A percentile compares a stretch with the other conserved stretches of the same genome.
Conservation (phyloP, 1,284 basidiomycete genomes). For the Ganoderma resinaceum region DNA sequence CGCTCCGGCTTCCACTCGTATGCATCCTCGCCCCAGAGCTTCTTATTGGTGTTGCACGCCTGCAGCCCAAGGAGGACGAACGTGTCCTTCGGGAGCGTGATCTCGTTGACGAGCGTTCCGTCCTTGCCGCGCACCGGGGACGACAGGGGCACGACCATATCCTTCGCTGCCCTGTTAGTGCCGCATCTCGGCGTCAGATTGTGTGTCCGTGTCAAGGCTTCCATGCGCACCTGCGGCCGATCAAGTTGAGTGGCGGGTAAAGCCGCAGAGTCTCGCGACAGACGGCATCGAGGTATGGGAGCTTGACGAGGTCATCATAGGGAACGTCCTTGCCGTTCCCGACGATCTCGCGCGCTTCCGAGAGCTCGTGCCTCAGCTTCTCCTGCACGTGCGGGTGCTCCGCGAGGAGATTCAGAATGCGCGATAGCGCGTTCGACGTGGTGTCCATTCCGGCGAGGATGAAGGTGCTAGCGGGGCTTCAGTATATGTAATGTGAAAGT, state of each 20-base stretch:
- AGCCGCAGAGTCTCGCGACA: constrained; percentile 40
- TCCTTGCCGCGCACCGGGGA: constrained; percentile 29
- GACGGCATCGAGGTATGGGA: constrained; percentile 44
- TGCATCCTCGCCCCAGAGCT: constrained; percentile 33
- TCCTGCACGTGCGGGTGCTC: constrained; percentile 18
- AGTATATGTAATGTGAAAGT: too few relatives aligned
- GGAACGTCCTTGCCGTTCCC: constrained; percentile 29
- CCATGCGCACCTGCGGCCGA: neutral
- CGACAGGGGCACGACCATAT: constrained; percentile 34
- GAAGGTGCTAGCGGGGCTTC: constrained; percentile 27
- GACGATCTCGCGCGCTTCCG: constrained; percentile 19
- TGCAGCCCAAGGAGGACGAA: constrained; percentile 11
- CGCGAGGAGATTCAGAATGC: constrained; percentile 34
- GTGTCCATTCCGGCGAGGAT: constrained; percentile 40
- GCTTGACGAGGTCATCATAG: constrained; percentile 39
- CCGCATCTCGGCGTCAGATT: neutral
- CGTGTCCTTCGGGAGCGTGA: constrained; percentile 11
- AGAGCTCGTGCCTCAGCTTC: constrained; percentile 36
- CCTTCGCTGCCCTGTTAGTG: constrained; percentile 27
- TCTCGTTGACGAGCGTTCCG: constrained; percentile 1
- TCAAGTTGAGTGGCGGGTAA: neutral
- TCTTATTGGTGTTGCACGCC: constrained; percentile 25
- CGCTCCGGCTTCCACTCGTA: constrained; percentile 35
- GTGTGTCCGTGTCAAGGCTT: neutral
- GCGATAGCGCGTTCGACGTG: constrained; percentile 38